Percentiles rank a stretch among this genome's conserved stretches.
Evolutionary conservation across 306 rosid genomes (phyloP).

Genomic region (Morella rubra): DNA sequence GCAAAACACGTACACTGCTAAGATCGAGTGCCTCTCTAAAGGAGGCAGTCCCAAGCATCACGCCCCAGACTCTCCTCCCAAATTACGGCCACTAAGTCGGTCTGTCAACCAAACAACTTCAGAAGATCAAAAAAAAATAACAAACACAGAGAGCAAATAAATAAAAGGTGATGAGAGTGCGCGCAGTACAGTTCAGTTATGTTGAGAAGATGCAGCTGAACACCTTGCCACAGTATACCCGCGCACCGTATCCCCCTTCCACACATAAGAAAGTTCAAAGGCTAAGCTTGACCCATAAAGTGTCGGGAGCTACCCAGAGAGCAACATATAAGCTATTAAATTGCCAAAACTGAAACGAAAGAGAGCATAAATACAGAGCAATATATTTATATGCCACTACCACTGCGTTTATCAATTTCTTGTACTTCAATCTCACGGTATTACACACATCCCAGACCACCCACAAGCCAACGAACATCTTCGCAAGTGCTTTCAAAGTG

Average conservation of each 20-base stretch:
- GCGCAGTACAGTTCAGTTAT: slow-evolving; percentile 62
- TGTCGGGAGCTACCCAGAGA: slow-evolving; percentile 69
- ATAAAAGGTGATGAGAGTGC: slow-evolving; percentile 14
- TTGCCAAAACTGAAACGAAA: slow-evolving; percentile 55
- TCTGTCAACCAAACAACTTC: slow-evolving; percentile 51
- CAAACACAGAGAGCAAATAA: neutral
- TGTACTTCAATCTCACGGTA: no score
- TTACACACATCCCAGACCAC: no score
- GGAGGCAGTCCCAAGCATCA: slow-evolving; percentile 48
- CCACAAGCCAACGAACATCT: no score
- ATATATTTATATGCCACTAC: neutral
- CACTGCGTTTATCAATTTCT: no score
- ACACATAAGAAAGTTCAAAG: no score
- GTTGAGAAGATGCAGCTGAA: slow-evolving; percentile 76
- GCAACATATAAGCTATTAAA: slow-evolving; percentile 63
- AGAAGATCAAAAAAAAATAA: slow-evolving; percentile 12
- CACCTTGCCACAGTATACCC: slow-evolving; percentile 76
- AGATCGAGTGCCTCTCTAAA: slow-evolving; percentile 70
- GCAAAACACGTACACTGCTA: slow-evolving; percentile 56
- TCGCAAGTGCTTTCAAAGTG: no score
- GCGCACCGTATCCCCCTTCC: slow-evolving; percentile 95
- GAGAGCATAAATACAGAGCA: no score
- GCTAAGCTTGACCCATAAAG: slow-evolving; percentile 80
- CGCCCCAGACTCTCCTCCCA: slow-evolving; percentile 76
- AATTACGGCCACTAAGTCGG: slow-evolving; percentile 53